Evolutionary conservation across 129 eudicot species (phyloP).

Genomic region (Arctium lappa): DNA sequence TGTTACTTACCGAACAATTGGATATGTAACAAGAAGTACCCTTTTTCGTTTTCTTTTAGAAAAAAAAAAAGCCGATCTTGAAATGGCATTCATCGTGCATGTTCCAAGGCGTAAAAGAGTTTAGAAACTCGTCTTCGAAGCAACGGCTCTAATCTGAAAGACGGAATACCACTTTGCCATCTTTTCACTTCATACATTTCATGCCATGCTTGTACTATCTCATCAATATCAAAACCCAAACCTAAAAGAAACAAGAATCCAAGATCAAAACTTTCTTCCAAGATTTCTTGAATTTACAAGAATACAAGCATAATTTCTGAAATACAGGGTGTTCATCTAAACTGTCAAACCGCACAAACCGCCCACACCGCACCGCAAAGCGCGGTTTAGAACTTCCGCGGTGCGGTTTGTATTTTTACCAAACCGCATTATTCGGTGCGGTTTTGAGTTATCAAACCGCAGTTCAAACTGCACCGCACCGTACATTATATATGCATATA

Average conservation of each 20-base stretch:
- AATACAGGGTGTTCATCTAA: too few species aligned
- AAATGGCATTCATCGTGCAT: conserved; percentile 36
- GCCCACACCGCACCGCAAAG: too few species aligned
- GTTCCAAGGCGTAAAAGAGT: conserved; percentile 63
- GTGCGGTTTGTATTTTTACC: too few species aligned
- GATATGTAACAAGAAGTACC: conserved; percentile 11
- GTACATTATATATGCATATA: too few species aligned
- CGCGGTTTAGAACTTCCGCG: too few species aligned
- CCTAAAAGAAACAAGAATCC: conserved; percentile 36
- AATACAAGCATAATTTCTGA: neutral
- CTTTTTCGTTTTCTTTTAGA: neutral
- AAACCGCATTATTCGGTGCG: too few species aligned
- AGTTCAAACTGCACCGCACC: too few species aligned
- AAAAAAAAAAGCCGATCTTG: neutral
- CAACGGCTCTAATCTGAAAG: conserved; percentile 65
- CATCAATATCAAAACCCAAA: conserved; percentile 65
- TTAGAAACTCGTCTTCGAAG: conserved; percentile 67
- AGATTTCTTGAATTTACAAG: neutral
- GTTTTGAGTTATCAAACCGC: too few species aligned
- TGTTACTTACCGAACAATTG: conserved; percentile 30
- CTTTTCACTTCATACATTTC: conserved; percentile 81
- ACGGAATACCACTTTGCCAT: conserved; percentile 57
- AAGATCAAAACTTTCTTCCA: conserved; percentile 16
- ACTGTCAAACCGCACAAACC: too few species aligned
- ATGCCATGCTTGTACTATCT: conserved; percentile 91